Base-by-base conservation (phyloP, 1,139 yeast species). In the Keqinozyma sinolaborantium region DNA sequence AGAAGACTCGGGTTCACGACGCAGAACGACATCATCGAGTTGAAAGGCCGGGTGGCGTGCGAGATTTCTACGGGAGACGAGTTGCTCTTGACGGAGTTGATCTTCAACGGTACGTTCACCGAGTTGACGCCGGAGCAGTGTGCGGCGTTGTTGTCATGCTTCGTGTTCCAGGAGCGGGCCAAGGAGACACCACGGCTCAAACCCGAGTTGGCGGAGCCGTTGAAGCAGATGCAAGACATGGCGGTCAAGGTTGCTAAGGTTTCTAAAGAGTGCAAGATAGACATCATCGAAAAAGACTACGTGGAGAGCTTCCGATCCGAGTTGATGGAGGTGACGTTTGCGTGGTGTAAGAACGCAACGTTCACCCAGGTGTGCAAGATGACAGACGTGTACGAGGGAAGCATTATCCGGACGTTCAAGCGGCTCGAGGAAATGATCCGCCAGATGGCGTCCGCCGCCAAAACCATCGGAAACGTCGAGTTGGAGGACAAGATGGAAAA, bases 331-430 rank as follows among this genome's bases (percentile, higher is more conserved):
- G 97, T 92, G 30, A 96, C 94, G 1, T 87, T 64, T 58, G 87
- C 94, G 28, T 94, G 99, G 99, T 86, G 97, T 55, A 83, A 83
- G 53, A 97, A 97, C 18, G 96, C 96, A 4, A 68, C 92, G 0
- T 94, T 94, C 59, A 90, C 97, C 0, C 97, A 90, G 55, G 90
- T 92, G 40, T 92, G 97, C 65, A 90, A 90, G 59, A 87, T 92
- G 97, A 92, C 98, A 0, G 98, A 92, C 54, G 97, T 94, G 28
- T 94, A 90, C 49, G 98, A 94, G 65, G 99, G 99, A 27, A 83
- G 95, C 19, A 73, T 94, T 55, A 90, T 94, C 42, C 78, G 98
- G 58, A 83, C 87, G 77, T 90, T 94, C 64, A 82, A 94, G 58
- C 74, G 98, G 51, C 67, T 94, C 35, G 98, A 92, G 57, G 99